A percentile compares a stretch with the other conserved stretches of the same genome.
Evolutionary conservation across 129 eudicot species (phyloP).

Genomic region (Cynara cardunculus): DNA sequence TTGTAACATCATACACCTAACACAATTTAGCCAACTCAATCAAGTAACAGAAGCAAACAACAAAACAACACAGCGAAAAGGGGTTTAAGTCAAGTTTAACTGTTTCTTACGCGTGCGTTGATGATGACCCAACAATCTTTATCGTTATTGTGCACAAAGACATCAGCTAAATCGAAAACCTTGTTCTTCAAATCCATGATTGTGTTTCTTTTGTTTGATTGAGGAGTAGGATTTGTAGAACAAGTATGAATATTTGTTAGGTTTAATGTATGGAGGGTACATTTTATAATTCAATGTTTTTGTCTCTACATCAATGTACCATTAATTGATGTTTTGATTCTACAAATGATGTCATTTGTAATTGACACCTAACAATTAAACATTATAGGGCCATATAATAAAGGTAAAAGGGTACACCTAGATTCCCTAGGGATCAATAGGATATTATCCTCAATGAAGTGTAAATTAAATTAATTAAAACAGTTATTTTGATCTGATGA

Average conservation of each 20-base stretch:
- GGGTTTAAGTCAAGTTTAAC: background rate
- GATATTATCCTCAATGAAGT: background rate
- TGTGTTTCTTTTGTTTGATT: background rate
- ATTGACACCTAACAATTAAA: conserved; percentile 11
- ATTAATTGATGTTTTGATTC: conserved; percentile 13
- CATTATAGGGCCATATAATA: background rate
- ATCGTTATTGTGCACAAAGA: conserved; percentile 41
- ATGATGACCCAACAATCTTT: conserved; percentile 58
- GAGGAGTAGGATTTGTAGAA: background rate
- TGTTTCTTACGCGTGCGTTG: conserved; percentile 47
- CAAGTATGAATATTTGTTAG: conserved; percentile 3
- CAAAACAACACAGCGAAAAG: background rate
- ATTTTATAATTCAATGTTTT: conserved; percentile 3
- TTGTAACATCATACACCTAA: conserved; percentile 66
- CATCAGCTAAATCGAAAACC: conserved; percentile 31
- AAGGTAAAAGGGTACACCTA: background rate
- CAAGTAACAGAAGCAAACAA: background rate
- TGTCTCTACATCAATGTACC: conserved; percentile 23
- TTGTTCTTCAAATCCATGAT: conserved; percentile 24
- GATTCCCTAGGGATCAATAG: background rate
- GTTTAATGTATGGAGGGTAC: background rate
- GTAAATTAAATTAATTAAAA: too few relatives aligned
- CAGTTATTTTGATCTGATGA: too few relatives aligned
- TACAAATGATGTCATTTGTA: background rate
- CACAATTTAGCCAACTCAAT: background rate